Conservation (phyloP, 768 basidiomycete genomes). For the Russula ochroleuca region DNA sequence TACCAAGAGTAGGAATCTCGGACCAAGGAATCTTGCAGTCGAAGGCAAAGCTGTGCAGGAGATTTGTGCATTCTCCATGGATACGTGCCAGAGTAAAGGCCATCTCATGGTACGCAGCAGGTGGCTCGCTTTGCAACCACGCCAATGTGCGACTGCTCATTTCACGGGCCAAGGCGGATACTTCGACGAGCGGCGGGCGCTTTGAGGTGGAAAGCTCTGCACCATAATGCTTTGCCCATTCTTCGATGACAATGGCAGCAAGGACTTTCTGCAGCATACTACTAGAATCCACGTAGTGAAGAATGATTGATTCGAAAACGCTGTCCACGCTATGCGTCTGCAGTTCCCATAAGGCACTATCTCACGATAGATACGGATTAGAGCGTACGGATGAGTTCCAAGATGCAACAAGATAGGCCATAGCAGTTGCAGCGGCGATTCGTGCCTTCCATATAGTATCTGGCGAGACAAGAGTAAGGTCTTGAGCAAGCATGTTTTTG, state of each 20-base stretch:
- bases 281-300: constrained; percentile 77
- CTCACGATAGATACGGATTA: constrained; percentile 7
- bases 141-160: constrained; percentile 63
- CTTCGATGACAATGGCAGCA: constrained; percentile 79
- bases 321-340: constrained; percentile 48
- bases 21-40: constrained; percentile 83
- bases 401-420: constrained; percentile 62
- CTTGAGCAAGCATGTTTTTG: constrained; percentile 91
- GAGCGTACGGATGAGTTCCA: constrained; percentile 61
- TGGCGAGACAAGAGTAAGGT: constrained; percentile 71
- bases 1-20: constrained; percentile 74
- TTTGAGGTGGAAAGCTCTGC: constrained; percentile 31
- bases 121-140: constrained; percentile 71
- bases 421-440: constrained; percentile 68
- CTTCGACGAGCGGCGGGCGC: constrained; percentile 46
- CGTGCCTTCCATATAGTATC: constrained; percentile 79
- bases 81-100: constrained; percentile 74
- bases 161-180: constrained; percentile 56
- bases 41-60: constrained; percentile 77
- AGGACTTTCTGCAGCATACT: constrained; percentile 91
- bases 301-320: constrained; percentile 70
- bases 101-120: constrained; percentile 89
- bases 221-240: constrained; percentile 75
- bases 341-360: constrained; percentile 3
- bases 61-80: constrained; percentile 68